phyloP scores from a whole-genome alignment of 2,329 filamentous ascomycete genomes.

The Diaporthe helianthi region DNA sequence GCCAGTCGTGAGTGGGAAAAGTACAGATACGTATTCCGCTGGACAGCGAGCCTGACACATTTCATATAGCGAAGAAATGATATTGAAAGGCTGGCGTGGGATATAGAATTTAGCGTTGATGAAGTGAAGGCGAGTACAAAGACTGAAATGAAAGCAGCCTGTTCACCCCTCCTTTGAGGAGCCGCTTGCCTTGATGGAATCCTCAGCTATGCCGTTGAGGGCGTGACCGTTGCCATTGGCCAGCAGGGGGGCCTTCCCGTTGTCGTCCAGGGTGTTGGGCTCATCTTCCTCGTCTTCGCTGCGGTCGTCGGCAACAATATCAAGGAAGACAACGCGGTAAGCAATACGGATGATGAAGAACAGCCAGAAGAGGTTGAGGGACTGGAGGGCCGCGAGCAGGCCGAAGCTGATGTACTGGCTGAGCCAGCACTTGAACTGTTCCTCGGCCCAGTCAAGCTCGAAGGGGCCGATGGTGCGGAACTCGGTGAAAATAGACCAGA shows the following conservation, averaged over 20 bases:
- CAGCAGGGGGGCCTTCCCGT: conserved; percentile 35
- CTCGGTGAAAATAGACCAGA: conserved; percentile 77
- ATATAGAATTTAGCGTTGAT: not conserved
- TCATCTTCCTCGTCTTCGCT: conserved; percentile 73
- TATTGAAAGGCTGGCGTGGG: conserved; percentile 27
- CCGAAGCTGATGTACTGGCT: conserved; percentile 71
- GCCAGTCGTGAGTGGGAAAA: conserved; percentile 23
- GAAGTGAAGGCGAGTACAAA: not conserved
- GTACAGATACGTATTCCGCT: not conserved
- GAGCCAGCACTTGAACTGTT: conserved; percentile 79
- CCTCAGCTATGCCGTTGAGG: conserved; percentile 40
- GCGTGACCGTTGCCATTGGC: conserved; percentile 37
- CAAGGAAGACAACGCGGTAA: conserved; percentile 70
- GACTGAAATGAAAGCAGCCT: not conserved
- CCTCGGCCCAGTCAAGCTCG: conserved; percentile 76
- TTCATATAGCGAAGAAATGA: conserved; percentile 16
- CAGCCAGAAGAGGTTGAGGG: conserved; percentile 83
- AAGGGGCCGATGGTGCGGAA: conserved; percentile 78
- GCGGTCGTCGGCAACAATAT: conserved; percentile 72
- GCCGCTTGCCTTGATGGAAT: conserved; percentile 36
- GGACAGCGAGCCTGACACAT: not conserved
- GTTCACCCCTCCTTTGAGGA: conserved; percentile 34
- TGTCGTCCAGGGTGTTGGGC: conserved; percentile 51
- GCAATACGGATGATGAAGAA: conserved; percentile 79
- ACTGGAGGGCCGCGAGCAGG: conserved; percentile 72